phyloP scores from a whole-genome alignment of 2,329 filamentous ascomycete genomes.

The Cladosporium sp. region DNA sequence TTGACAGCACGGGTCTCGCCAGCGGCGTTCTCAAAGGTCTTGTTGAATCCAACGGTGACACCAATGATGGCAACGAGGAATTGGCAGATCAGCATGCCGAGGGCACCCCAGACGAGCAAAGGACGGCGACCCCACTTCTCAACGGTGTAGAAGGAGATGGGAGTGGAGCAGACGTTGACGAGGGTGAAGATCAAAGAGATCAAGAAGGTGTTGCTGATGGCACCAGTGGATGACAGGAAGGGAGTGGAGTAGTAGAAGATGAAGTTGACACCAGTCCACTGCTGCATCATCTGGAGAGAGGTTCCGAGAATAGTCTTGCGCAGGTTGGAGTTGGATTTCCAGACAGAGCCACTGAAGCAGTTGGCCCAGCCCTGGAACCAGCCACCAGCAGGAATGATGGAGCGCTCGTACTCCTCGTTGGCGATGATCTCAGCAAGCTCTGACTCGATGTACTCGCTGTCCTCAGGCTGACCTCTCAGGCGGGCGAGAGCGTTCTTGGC shows the following conservation, averaged over 20 bases:
- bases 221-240: slow-evolving; percentile 77
- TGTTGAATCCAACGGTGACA: slow-evolving; percentile 41
- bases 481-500: slow-evolving; percentile 64
- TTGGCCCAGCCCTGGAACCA: slow-evolving; percentile 69
- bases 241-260: slow-evolving; percentile 76
- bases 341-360: slow-evolving; percentile 60
- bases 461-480: slow-evolving; percentile 71
- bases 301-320: slow-evolving; percentile 51
- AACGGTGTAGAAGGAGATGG: slow-evolving; percentile 82
- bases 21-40: slow-evolving; percentile 27
- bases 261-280: slow-evolving; percentile 84
- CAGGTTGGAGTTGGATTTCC: slow-evolving; percentile 51
- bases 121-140: slow-evolving; percentile 79
- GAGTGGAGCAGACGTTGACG: slow-evolving; percentile 84
- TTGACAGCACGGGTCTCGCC: slow-evolving; percentile 48
- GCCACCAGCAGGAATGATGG: slow-evolving; percentile 63
- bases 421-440: slow-evolving; percentile 85
- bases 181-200: slow-evolving; percentile 84
- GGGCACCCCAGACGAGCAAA: slow-evolving; percentile 75
- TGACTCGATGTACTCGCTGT: slow-evolving; percentile 73
- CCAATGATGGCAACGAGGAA: slow-evolving; percentile 78
- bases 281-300: slow-evolving; percentile 53
- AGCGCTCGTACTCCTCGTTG: slow-evolving; percentile 82
- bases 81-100: slow-evolving; percentile 83
- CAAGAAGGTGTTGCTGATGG: slow-evolving; percentile 75